Conservation (phyloP, 352 stramenopile species). For the Pythium chondricola region DNA sequence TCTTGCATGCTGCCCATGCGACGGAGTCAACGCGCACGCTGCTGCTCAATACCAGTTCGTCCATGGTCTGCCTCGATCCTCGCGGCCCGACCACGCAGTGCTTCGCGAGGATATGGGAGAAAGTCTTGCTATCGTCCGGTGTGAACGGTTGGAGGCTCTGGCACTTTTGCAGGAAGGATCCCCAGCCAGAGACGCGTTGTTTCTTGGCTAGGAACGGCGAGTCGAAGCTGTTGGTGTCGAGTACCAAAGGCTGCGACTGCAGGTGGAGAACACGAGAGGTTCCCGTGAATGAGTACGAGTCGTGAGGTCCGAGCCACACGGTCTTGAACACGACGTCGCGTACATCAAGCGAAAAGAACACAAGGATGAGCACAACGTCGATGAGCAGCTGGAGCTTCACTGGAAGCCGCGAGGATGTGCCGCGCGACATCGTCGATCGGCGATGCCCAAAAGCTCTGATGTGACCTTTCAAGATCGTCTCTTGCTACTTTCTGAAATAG, state of each 20-base stretch:
- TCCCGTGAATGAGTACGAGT: slow-evolving; percentile 22
- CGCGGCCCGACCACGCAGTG: slow-evolving; percentile 14
- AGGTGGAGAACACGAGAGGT: slow-evolving; percentile 1
- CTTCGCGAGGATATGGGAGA: slow-evolving; percentile 12
- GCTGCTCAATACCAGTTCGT: slow-evolving; percentile 10
- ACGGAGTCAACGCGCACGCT: slow-evolving; percentile 18
- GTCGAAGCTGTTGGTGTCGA: not conserved
- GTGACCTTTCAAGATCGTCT: no score
- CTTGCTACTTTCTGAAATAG: no score
- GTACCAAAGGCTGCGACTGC: not conserved
- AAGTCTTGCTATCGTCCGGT: not conserved
- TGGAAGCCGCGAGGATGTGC: slow-evolving; percentile 13
- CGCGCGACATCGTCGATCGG: no score
- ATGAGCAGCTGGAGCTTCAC: slow-evolving; percentile 16
- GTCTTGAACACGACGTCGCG: slow-evolving; percentile 26
- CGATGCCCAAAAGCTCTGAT: no score
- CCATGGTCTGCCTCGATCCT: not conserved
- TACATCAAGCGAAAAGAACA: slow-evolving; percentile 18
- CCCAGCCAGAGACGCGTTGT: slow-evolving; percentile 16
- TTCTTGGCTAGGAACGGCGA: no score
- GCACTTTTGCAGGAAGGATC: slow-evolving; percentile 21
- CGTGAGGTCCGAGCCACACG: slow-evolving; percentile 14
- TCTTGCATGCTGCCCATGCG: slow-evolving; percentile 19
- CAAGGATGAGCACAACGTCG: slow-evolving; percentile 15
- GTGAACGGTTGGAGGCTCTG: slow-evolving; percentile 11